Evolutionary conservation across 23 red algal genomes (phyloP).

Genomic region (Chondrus crispus): DNA sequence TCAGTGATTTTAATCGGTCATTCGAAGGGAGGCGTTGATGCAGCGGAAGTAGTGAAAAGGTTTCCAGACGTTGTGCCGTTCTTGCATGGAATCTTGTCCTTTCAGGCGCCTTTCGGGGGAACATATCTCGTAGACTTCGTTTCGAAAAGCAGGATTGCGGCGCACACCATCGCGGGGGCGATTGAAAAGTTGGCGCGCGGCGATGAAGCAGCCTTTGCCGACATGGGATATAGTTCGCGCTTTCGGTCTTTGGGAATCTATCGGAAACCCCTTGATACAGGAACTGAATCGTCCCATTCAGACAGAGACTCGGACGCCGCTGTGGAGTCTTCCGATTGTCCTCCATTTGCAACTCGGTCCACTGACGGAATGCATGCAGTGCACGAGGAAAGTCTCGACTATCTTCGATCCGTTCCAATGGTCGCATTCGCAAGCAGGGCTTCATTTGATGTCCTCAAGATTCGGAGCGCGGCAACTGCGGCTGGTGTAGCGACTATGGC

Average conservation of each 20-base stretch:
- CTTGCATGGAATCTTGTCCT: conserved; percentile 30
- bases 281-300: too few species aligned
- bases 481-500: conserved; percentile 55
- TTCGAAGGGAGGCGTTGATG: conserved; percentile 46
- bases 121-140: conserved; percentile 55
- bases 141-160: conserved; percentile 27
- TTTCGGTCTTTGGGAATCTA: background rate
- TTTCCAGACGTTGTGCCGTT: conserved; percentile 31
- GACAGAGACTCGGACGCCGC: background rate
- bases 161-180: background rate
- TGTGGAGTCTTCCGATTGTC: too few species aligned
- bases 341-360: too few species aligned
- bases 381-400: too few species aligned
- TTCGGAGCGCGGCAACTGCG: conserved; percentile 40
- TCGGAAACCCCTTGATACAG: background rate
- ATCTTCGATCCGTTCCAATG: conserved; percentile 21
- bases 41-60: background rate
- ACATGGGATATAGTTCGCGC: conserved; percentile 38
- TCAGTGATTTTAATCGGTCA: conserved; percentile 51
- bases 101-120: conserved; percentile 59
- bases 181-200: conserved; percentile 28
- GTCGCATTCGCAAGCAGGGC: conserved; percentile 34
- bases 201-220: conserved; percentile 19
- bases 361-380: too few species aligned
- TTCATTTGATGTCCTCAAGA: conserved; percentile 33